Base-by-base conservation (phyloP, 2,329 filamentous ascomycete species). In the Stagonosporopsis rhizophila region DNA sequence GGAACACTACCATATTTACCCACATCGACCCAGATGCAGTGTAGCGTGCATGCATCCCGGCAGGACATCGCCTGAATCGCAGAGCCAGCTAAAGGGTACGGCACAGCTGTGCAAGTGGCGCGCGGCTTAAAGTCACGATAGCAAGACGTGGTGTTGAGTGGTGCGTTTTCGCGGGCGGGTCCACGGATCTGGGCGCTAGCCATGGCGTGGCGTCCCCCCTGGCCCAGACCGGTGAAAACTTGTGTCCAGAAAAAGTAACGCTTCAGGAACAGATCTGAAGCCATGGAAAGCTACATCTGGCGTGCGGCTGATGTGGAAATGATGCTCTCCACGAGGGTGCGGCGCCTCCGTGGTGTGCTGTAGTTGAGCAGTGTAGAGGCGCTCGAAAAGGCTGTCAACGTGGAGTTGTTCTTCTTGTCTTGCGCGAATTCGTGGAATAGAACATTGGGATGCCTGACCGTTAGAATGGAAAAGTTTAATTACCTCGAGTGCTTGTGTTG, bases 41-140 rank as follows among this genome's bases (percentile, higher is more conserved):
- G 9, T 64, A 60, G 59, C 20, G 30, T 23, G 6, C 32, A 30
- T 17, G 42, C 30, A 30, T 39, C 39, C 19, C 34, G 17, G 38
- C 23, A 30, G 28, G 38, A 45, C 30, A 51, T 46, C 30, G 25
- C 44, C 34, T 59, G 45, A 41, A 19, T 49, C 48, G 41, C 54
- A 39, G 50, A 44, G 38, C 39, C 28, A 59, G 34, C 19, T 22
- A 40, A 37, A 22, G 41, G 34, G 44, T 25, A 44, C 58, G 38
- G 35, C 42, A 50, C 56, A 65, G 64, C 61, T 66, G 37, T 37
- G 34, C 45, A 56, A 54, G 54, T 20, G n/a, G 56, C 54, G 58
- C 53, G 59, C 61, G 61, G 60, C 61, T 62, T 52, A 15, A 19
- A 25, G 35, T 44, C 35, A 34, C 40, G 42, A 65, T 51, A 40